Percentiles rank a stretch among this genome's conserved stretches.
Evolutionary conservation across 164 flowering plant species (phyloP).

Genomic region (Vitis riparia): DNA sequence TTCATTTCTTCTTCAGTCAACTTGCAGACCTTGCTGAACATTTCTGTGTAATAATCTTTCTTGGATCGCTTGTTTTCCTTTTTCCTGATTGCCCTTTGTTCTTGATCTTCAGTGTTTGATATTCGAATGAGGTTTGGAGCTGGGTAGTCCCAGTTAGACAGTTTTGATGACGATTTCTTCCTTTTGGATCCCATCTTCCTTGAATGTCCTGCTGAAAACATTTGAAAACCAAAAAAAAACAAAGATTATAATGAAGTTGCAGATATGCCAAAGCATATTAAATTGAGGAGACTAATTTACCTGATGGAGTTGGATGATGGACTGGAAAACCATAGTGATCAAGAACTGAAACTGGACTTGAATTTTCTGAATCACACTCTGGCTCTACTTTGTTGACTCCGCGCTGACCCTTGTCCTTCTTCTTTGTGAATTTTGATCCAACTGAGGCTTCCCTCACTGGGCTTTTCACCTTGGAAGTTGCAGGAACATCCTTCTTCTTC

Average conservation of each 20-base stretch:
- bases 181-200: background rate
- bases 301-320: slow-evolving; percentile 2
- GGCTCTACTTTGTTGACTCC: background rate
- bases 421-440: slow-evolving; percentile 6
- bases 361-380: slow-evolving; percentile 3
- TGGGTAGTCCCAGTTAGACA: background rate
- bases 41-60: slow-evolving; percentile 7
- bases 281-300: slow-evolving; percentile 8
- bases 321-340: background rate
- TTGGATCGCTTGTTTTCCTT: background rate
- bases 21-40: slow-evolving; percentile 13
- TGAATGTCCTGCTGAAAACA: background rate
- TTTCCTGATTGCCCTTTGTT: slow-evolving; percentile 2
- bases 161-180: background rate
- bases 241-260: too few relatives aligned
- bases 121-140: background rate
- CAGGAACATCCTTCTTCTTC: background rate
- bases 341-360: slow-evolving; percentile 27
- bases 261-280: too few relatives aligned
- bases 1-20: slow-evolving; percentile 23
- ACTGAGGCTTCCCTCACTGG: slow-evolving; percentile 11
- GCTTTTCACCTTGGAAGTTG: slow-evolving; percentile 1
- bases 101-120: background rate
- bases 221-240: background rate
- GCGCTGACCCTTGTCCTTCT: slow-evolving; percentile 7